Conservation (phyloP, 179 eudicot genomes). For the Vitellaria paradoxa region DNA sequence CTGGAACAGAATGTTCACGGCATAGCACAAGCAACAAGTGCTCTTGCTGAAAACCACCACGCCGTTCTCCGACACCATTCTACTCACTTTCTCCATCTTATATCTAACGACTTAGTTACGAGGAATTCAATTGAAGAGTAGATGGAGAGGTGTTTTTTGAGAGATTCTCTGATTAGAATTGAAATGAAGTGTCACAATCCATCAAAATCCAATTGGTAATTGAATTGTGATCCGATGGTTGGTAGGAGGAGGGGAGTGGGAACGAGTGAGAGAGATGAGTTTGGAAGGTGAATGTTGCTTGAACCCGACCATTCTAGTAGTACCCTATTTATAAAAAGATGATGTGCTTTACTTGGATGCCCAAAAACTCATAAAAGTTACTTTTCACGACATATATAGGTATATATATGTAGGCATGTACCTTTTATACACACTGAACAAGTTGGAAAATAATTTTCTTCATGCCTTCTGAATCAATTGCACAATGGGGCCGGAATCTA, state of each 20-base stretch:
- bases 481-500: too few species aligned
- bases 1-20: slow-evolving; percentile 52
- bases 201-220: background rate
- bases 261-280: background rate
- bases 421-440: slow-evolving; percentile 26
- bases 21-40: slow-evolving; percentile 71
- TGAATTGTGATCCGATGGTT: slow-evolving; percentile 27
- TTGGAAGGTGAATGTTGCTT: slow-evolving; percentile 24
- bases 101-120: too few species aligned
- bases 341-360: slow-evolving; percentile 55
- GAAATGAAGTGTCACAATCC: slow-evolving; percentile 9
- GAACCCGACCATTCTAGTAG: slow-evolving; percentile 14
- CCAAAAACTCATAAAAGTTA: slow-evolving; percentile 34
- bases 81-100: slow-evolving; percentile 53
- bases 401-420: background rate
- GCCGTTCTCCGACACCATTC: slow-evolving; percentile 56
- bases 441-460: slow-evolving; percentile 23
- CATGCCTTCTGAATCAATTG: too few species aligned
- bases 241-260: background rate
- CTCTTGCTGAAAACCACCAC: slow-evolving; percentile 76
- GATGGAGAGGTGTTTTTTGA: too few species aligned
- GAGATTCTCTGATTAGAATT: background rate
- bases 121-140: too few species aligned
- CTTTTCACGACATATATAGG: slow-evolving; percentile 40
- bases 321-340: slow-evolving; percentile 62